Evolutionary conservation across 2,329 filamentous ascomycete species (phyloP), one percentile per base, ranked within the genome.

Genomic region (Tolypocladium capitatum): DNA sequence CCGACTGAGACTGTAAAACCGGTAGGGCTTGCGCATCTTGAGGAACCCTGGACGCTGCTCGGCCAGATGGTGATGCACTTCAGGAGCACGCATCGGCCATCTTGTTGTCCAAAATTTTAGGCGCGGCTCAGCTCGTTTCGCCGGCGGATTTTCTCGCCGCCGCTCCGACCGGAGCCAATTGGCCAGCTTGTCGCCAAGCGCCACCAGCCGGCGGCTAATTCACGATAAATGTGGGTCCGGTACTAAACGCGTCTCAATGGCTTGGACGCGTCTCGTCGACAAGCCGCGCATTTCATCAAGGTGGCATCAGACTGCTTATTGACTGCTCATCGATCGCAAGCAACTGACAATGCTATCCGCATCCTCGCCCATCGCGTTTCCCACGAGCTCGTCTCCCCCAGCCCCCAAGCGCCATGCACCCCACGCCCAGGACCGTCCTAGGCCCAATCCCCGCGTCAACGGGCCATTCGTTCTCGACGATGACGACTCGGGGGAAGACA

Each of bases 1-100:
- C 61, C 75, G 73, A 63, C 75, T 80, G 50, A 88, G 72, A 60
- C 75, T 78, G 68, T 86, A 81, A 58, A 81, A 84, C 62, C 78
- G 77, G 49, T 57, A 56, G 60, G 79, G 70, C 65, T 74, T 72
- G 59, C 78, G 74, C 71, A 75, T 73, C 47, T 65, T 70, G 66
- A 55, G 57, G 53, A 56, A 55, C 56, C 64, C 53, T 56, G 43
- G 46, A 36, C 33, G 42, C 43, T 50, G 33, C 38, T 48, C 33
- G 46, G 38, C 38, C 16, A 18, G 38, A 42, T 42, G 38, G n/a
- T 42, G 38, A 18, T 42, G 38, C 38, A 11, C 38, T 42, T 28
- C 24, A 18, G 46, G 43, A 50, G 46, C 33, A 43, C 47, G 45
- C 28, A 43, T 14, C 28, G 36, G 33, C 28, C 21, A 5, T 24